Percentiles rank a stretch among this genome's conserved stretches.
Conservation (phyloP, 1,139 yeast species). For the Scheffersomyces parashehatae region DNA sequence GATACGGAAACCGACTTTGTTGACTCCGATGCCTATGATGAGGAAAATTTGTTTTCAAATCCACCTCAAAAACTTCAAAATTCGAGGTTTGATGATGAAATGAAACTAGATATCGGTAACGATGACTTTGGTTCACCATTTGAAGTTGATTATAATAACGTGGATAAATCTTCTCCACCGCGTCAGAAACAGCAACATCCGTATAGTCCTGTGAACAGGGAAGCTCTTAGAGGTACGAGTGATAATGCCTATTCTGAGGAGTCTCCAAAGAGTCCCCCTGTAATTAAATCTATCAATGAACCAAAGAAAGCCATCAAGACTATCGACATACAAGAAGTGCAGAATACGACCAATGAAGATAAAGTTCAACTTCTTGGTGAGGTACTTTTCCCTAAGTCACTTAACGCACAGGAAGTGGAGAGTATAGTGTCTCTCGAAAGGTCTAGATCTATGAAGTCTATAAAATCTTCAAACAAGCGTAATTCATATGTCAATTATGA, state of each 20-base stretch:
- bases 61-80: slow-evolving; percentile 30
- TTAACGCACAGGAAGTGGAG: slow-evolving; percentile 68
- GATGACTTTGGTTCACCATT: slow-evolving; percentile 37
- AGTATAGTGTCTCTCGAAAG: slow-evolving; percentile 73
- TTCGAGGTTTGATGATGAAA: slow-evolving; percentile 31
- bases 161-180: slow-evolving; percentile 1
- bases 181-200: neutral
- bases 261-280: no score
- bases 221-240: neutral
- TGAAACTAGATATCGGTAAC: slow-evolving; percentile 14
- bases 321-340: neutral
- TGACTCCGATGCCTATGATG: slow-evolving; percentile 20
- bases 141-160: slow-evolving; percentile 22
- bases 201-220: neutral
- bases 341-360: neutral
- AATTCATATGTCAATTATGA: slow-evolving; percentile 47
- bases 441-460: slow-evolving; percentile 59
- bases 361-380: slow-evolving; percentile 49
- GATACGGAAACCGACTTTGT: slow-evolving; percentile 4
- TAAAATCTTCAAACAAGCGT: slow-evolving; percentile 35
- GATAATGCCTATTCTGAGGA: no score
- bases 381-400: slow-evolving; percentile 67
- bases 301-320: neutral
- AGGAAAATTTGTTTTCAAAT: slow-evolving; percentile 22
- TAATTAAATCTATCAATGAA: no score